Conservation (phyloP, 495 filamentous ascomycete genomes). For the Penicillium antarcticum region DNA sequence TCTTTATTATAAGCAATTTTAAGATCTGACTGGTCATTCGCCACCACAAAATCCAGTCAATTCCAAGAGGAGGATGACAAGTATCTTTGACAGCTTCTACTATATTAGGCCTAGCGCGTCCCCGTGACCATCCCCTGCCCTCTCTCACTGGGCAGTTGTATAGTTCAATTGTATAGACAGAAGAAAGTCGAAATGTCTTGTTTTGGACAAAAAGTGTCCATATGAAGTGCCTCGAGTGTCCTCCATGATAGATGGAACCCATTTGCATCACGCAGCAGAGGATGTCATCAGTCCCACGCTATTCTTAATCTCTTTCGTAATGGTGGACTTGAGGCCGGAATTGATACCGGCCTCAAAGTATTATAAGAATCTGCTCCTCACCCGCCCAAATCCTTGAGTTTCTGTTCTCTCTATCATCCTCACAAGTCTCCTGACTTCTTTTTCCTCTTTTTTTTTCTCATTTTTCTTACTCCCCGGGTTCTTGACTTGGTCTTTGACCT, state of each 20-base stretch:
- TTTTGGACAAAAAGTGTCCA: background rate
- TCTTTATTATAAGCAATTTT: background rate
- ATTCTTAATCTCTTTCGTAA: slow-evolving; percentile 35
- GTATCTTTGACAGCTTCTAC: background rate
- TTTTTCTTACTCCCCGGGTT: slow-evolving; percentile 16
- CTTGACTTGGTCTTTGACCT: slow-evolving; percentile 34
- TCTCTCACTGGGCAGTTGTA: slow-evolving; percentile 28
- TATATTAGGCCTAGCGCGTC: slow-evolving; percentile 30
- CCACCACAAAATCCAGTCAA: background rate
- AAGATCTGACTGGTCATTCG: background rate
- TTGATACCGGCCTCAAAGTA: slow-evolving; percentile 58
- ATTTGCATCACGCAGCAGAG: background rate
- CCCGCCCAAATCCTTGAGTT: slow-evolving; percentile 23
- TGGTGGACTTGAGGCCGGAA: slow-evolving; percentile 51
- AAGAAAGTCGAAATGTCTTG: slow-evolving; percentile 4
- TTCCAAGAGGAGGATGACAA: background rate
- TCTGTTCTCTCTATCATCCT: slow-evolving; percentile 16
- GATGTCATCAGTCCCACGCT: slow-evolving; percentile 23
- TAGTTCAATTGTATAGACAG: slow-evolving; percentile 22
- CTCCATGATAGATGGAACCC: background rate
- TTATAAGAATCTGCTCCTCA: slow-evolving; percentile 48
- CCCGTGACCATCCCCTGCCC: slow-evolving; percentile 31
- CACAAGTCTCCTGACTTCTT: slow-evolving; percentile 3
- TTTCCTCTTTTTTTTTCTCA: slow-evolving; percentile 10
- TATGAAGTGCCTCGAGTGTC: background rate